Percentiles rank a stretch among this genome's conserved stretches.
These are phyloP conservation scores for Stenogyne calaminthoides DNA, from an alignment of 305 asterid genomes.

Conservation along the genomic window DNA sequence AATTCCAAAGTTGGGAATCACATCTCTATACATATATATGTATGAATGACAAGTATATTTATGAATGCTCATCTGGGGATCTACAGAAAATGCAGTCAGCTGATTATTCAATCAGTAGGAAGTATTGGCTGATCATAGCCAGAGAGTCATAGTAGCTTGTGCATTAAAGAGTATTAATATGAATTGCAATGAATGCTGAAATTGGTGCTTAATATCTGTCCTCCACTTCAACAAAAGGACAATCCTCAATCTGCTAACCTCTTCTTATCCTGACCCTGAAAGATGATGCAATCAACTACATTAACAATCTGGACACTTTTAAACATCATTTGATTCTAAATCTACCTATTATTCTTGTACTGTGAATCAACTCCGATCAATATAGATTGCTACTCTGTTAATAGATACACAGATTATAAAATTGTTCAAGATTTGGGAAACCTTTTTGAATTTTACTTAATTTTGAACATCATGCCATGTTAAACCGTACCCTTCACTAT, in stretches of 20 bases:
- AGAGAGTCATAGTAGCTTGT: constrained; percentile 28
- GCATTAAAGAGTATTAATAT: not conserved
- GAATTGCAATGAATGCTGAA: constrained; percentile 28
- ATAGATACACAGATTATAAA: too few relatives aligned
- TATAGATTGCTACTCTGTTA: not conserved
- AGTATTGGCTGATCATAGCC: constrained; percentile 18
- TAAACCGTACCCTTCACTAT: not conserved
- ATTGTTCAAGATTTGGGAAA: not conserved
- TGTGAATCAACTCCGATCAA: not conserved
- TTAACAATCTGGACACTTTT: constrained; percentile 30
- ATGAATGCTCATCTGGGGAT: constrained; percentile 20
- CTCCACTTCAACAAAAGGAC: constrained; percentile 36
- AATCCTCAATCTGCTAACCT: constrained; percentile 31
- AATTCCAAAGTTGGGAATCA: constrained; percentile 16
- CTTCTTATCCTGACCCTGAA: not conserved
- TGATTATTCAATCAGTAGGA: constrained; percentile 24
- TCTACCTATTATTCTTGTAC: not conserved
- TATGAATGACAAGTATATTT: not conserved
- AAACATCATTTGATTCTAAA: not conserved
- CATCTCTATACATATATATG: not conserved
- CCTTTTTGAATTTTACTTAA: not conserved
- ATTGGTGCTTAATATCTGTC: constrained; percentile 30
- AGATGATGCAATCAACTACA: constrained; percentile 33
- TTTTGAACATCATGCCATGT: too few relatives aligned
- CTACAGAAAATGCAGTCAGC: constrained; percentile 32